A percentile compares a stretch with the other conserved stretches of the same genome.
phyloP scores from a whole-genome alignment of 108 stramenopile species.

The Stephanodiscus minutulus region DNA sequence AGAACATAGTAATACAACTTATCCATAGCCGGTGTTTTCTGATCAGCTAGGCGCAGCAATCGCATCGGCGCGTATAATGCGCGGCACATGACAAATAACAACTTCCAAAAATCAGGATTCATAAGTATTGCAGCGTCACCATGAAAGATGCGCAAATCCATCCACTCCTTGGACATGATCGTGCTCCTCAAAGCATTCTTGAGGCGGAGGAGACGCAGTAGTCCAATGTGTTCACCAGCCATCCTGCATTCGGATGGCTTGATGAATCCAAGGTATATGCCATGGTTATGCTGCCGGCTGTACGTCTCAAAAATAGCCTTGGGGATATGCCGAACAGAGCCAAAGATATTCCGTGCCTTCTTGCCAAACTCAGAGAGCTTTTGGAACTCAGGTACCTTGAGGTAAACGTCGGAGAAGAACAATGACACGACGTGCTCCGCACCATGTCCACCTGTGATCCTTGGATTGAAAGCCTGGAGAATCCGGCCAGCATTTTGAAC shows the following conservation, averaged over 20 bases:
- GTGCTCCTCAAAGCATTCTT: neutral
- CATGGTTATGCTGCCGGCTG: constrained; percentile 4
- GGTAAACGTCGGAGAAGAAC: too few relatives aligned
- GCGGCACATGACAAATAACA: too few relatives aligned
- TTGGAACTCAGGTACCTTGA: neutral
- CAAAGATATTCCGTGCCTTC: constrained; percentile 5
- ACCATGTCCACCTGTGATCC: constrained; percentile 7
- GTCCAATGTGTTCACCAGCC: constrained; percentile 8
- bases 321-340: constrained; percentile 12
- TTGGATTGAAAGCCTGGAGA: neutral
- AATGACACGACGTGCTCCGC: constrained; percentile 17
- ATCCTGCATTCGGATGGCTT: constrained; percentile 22
- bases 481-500: constrained; percentile 21
- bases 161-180: neutral
- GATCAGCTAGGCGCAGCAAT: too few relatives aligned
- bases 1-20: constrained; percentile 1
- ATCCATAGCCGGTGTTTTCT: neutral
- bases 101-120: neutral
- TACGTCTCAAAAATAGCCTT: constrained; percentile 10
- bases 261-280: constrained; percentile 12
- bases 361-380: constrained; percentile 2
- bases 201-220: constrained; percentile 8
- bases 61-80: constrained; percentile 3
- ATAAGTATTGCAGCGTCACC: neutral
- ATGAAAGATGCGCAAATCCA: constrained; percentile 6